These are phyloP conservation scores for Cairneyella variabilis DNA, from an alignment of 495 filamentous ascomycete species.

Conservation along the genomic window DNA sequence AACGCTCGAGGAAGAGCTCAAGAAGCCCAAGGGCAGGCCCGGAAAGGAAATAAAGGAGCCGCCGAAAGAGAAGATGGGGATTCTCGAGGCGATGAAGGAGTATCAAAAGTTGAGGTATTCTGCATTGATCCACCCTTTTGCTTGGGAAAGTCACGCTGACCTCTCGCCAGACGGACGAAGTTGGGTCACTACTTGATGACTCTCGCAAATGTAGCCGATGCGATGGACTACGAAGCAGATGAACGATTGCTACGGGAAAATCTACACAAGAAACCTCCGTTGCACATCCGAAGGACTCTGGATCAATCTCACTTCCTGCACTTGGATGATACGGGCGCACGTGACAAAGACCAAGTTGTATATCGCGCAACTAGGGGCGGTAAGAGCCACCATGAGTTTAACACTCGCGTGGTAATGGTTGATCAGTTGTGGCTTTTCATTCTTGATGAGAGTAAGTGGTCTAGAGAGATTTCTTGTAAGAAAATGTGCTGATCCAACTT, in stretches of 20 bases:
- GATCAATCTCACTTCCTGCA: slow-evolving; percentile 68
- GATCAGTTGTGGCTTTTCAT: slow-evolving; percentile 78
- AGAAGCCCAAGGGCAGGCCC: not conserved
- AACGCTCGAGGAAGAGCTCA: not conserved
- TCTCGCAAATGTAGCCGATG: slow-evolving; percentile 35
- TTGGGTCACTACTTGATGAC: slow-evolving; percentile 28
- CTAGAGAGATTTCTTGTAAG: not conserved
- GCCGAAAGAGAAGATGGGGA: not conserved
- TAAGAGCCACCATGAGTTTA: not conserved
- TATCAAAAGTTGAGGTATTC: slow-evolving; percentile 1
- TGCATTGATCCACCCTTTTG: too few relatives aligned
- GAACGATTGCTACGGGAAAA: slow-evolving; percentile 57
- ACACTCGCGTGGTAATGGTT: slow-evolving; percentile 65
- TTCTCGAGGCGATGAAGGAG: not conserved
- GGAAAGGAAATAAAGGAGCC: not conserved
- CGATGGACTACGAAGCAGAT: slow-evolving; percentile 43
- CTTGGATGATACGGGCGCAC: slow-evolving; percentile 51
- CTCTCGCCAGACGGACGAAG: not conserved
- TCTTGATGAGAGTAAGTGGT: slow-evolving; percentile 43
- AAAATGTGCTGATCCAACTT: not conserved
- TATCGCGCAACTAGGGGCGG: slow-evolving; percentile 43
- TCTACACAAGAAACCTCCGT: slow-evolving; percentile 48
- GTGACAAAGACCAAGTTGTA: slow-evolving; percentile 67
- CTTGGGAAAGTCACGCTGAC: not conserved
- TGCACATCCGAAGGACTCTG: slow-evolving; percentile 66